These are phyloP conservation scores for Lathyrus tuberosus DNA, from an alignment of 306 rosid species.

Conservation along the genomic window DNA sequence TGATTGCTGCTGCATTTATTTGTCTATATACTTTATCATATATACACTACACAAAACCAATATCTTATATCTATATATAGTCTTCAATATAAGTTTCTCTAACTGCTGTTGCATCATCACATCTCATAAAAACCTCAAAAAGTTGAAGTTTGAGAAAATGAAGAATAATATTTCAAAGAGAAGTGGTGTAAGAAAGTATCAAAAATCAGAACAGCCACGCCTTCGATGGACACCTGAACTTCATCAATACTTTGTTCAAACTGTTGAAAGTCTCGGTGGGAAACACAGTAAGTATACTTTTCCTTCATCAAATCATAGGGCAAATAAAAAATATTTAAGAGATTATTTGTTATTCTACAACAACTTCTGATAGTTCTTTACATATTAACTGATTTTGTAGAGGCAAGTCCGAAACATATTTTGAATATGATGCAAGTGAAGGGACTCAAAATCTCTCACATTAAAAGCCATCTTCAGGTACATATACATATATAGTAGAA, in stretches of 20 bases:
- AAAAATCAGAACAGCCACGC: conserved; percentile 46
- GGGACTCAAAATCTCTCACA: conserved; percentile 69
- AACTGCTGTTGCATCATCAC: conserved; percentile 16
- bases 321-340: neutral
- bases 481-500: neutral
- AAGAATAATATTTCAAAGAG: conserved; percentile 32
- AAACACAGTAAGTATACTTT: conserved; percentile 26
- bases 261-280: conserved; percentile 46
- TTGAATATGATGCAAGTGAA: conserved; percentile 71
- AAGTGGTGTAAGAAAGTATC: conserved; percentile 39
- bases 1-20: conserved; percentile 43
- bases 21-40: neutral
- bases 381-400: conserved; percentile 42
- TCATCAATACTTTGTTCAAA: conserved; percentile 46
- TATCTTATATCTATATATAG: neutral
- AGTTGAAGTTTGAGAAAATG: conserved; percentile 10
- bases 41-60: conserved; percentile 1
- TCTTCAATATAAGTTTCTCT: conserved; percentile 19
- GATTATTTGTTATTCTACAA: neutral
- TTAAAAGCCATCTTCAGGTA: conserved; percentile 92
- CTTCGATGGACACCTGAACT: conserved; percentile 50
- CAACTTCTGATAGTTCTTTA: conserved; percentile 3
- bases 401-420: conserved; percentile 75
- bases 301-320: neutral
- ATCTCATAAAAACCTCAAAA: neutral